phyloP scores from a whole-genome alignment of 2,329 filamentous ascomycete genomes.

The Epichloe sylvatica region DNA sequence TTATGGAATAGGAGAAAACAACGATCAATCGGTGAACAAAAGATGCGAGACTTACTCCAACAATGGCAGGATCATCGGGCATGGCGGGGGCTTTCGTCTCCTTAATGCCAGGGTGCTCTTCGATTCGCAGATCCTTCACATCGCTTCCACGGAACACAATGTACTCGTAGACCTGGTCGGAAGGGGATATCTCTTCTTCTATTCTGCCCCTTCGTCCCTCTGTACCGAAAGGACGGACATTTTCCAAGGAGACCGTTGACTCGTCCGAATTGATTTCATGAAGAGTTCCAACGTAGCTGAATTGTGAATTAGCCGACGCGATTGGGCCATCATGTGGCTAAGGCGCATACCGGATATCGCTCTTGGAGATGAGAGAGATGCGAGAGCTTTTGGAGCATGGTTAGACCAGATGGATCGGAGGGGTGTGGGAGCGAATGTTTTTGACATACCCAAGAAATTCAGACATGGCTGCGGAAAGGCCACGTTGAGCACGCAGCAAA shows the following conservation, averaged over 20 bases:
- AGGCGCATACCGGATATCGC: constrained; percentile 72
- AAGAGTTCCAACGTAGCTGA: constrained; percentile 84
- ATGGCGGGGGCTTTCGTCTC: constrained; percentile 64
- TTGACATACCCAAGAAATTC: constrained; percentile 43
- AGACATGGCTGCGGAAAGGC: constrained; percentile 33
- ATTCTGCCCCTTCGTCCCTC: constrained; percentile 73
- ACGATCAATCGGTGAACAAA: constrained; percentile 1
- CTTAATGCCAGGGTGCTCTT: constrained; percentile 62
- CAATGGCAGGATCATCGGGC: constrained; percentile 89
- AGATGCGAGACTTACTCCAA: constrained; percentile 62
- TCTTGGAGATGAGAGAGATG: constrained; percentile 94
- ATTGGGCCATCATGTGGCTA: constrained; percentile 4
- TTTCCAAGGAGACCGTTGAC: constrained; percentile 91
- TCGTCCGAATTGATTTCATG: constrained; percentile 97
- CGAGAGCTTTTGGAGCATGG: constrained; percentile 49
- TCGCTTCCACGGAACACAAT: constrained; percentile 97
- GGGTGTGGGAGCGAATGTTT: background rate
- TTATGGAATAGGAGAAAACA: constrained; percentile 23
- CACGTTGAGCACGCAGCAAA: constrained; percentile 28
- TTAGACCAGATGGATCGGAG: background rate
- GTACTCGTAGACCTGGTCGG: constrained; percentile 89
- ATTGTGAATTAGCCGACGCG: constrained; percentile 19
- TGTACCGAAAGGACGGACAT: constrained; percentile 87
- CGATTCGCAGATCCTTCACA: constrained; percentile 93
- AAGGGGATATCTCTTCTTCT: constrained; percentile 69